Evolutionary conservation across 1,284 basidiomycete genomes (phyloP), one percentile per base, ranked within the genome.

Genomic region (Tetrapyrgos nigripes): DNA sequence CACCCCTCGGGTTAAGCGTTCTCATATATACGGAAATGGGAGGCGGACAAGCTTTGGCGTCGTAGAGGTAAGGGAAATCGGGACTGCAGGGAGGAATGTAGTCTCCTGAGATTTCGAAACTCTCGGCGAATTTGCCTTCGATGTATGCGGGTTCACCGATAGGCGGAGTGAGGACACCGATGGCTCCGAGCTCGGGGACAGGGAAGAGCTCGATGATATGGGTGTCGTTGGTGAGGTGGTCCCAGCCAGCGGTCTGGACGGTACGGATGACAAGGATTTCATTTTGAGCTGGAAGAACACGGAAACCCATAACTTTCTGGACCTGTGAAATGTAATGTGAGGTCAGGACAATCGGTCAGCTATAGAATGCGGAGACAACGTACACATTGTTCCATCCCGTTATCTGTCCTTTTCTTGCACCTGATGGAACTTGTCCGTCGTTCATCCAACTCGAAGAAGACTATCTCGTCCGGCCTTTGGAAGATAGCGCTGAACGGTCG

Each of bases 261-360:
- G 79, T 77, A 35, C 87, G 85, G 29, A 88, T 76, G 57, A 87
- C 77, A 31, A 89, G 73, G 13, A 89, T 70, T 51, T 83, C 76
- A n/a, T 74, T 70, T 65, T 88, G 84, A 3, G 71, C 69, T 1
- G 87, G 83, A 40, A 88, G 68, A n/a, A 84, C 76, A 40, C 85
- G 82, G 57, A 84, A 75, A 19, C 77, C 80, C 51, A 76, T 75
- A 63, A 88, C 83, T 28, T 71, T 71, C 62, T 85, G 79, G 24
- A 69, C 63, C 79, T 82, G 58, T 3, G 33, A 11, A 29, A 56
- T 33, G 31, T 8, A 14, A 8, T 8, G 58, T 26, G 59, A 62
- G 33, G 50, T 45, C 3, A 40, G 27, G 28, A 50, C 51, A 51
- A 33, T 10, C 6, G 27, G 51, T 53, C 24, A 52, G 37, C 35